phyloP scores from a whole-genome alignment of 352 stramenopile species.

The Phytophthora cryptogea region DNA sequence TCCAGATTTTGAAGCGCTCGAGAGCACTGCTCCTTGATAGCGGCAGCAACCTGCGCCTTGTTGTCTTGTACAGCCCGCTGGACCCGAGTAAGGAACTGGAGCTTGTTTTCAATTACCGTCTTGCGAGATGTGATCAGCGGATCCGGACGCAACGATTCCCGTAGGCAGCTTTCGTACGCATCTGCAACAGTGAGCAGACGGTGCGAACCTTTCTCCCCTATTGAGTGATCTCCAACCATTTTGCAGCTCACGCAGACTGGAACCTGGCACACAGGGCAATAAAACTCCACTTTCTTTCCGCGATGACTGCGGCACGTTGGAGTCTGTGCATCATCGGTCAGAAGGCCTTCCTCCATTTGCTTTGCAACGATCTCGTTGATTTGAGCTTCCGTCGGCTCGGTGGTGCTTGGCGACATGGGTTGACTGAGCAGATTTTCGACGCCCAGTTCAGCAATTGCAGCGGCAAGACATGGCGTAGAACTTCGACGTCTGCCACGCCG shows the following conservation, averaged over 20 bases:
- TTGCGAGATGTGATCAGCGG: constrained; percentile 71
- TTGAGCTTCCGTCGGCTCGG: constrained; percentile 29
- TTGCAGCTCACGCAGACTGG: constrained; percentile 83
- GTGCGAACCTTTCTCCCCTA: constrained; percentile 76
- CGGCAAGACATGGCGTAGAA: constrained; percentile 32
- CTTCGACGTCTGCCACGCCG: constrained; percentile 43
- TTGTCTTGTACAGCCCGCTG: constrained; percentile 49
- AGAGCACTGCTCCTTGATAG: constrained; percentile 58
- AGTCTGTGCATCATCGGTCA: constrained; percentile 34
- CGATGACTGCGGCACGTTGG: constrained; percentile 47
- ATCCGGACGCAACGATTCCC: constrained; percentile 66
- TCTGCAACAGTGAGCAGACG: constrained; percentile 64
- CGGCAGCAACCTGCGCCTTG: constrained; percentile 45
- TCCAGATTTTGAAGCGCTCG: constrained; percentile 51
- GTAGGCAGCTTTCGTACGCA: constrained; percentile 68
- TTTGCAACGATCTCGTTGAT: constrained; percentile 42
- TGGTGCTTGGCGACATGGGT: constrained; percentile 3
- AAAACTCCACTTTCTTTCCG: constrained; percentile 77
- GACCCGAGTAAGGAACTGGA: constrained; percentile 41
- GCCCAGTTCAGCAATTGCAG: constrained; percentile 20
- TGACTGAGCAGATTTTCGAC: constrained; percentile 8
- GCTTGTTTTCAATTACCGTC: constrained; percentile 60
- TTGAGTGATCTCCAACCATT: constrained; percentile 81
- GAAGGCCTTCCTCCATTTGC: constrained; percentile 48
- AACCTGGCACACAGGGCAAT: constrained; percentile 60